These are phyloP conservation scores for Venturia nashicola DNA, from an alignment of 2,329 filamentous ascomycete genomes.

Conservation along the genomic window DNA sequence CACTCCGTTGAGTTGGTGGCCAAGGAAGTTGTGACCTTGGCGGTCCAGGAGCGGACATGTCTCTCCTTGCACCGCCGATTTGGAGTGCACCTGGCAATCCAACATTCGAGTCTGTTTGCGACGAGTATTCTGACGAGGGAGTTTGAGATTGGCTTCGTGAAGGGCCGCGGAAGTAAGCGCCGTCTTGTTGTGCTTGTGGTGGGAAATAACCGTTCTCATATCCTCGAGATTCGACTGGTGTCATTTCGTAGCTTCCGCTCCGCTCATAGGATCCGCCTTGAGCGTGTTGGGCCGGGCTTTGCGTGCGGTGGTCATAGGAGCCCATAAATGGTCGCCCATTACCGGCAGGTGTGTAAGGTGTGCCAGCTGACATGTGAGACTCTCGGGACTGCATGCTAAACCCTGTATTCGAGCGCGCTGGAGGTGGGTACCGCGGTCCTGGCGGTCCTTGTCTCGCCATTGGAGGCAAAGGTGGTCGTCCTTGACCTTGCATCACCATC, in stretches of 20 bases:
- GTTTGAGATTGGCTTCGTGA: background rate
- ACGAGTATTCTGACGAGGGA: background rate
- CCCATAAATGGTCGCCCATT: constrained; percentile 6
- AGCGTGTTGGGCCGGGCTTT: background rate
- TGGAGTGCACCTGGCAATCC: background rate
- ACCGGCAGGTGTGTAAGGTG: background rate
- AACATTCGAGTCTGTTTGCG: background rate
- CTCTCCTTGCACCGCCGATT: background rate
- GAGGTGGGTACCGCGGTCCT: background rate
- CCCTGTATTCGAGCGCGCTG: background rate
- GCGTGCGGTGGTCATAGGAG: background rate
- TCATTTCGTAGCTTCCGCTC: constrained; percentile 9
- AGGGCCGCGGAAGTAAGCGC: background rate
- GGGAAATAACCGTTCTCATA: constrained; percentile 4
- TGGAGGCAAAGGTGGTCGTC: background rate
- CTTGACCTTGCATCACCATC: constrained; percentile 6
- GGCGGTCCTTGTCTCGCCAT: background rate
- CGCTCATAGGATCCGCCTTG: background rate
- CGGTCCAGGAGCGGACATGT: constrained; percentile 7
- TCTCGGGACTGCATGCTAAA: background rate
- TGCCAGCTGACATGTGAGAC: background rate
- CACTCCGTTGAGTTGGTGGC: constrained; percentile 5
- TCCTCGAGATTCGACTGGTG: constrained; percentile 7
- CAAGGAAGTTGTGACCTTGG: background rate
- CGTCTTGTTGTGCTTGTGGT: background rate